These are phyloP conservation scores for Neophaeococcomyces mojaviensis DNA, from an alignment of 2,329 filamentous ascomycete species.

Conservation along the genomic window DNA sequence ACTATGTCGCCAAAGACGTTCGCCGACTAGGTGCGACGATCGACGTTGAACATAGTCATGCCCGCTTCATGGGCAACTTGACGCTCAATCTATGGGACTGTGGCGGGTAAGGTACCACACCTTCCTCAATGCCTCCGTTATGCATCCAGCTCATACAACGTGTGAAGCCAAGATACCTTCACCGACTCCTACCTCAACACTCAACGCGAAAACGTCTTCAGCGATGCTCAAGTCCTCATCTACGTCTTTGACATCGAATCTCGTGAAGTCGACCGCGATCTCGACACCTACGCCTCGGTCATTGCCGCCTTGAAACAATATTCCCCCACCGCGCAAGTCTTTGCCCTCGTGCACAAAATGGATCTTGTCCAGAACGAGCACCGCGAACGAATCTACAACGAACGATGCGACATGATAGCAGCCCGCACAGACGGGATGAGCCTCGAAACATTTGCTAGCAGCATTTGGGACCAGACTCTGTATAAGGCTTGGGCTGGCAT, in stretches of 20 bases:
- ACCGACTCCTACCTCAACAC: slow-evolving; percentile 97
- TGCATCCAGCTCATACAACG: slow-evolving; percentile 1
- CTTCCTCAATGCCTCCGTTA: neutral
- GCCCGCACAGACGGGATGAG: slow-evolving; percentile 66
- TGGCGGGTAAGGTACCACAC: slow-evolving; percentile 57
- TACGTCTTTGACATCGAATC: slow-evolving; percentile 99
- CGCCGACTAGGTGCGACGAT: slow-evolving; percentile 89
- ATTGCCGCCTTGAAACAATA: slow-evolving; percentile 82
- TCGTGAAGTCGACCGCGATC: slow-evolving; percentile 84
- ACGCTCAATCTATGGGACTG: slow-evolving; percentile 98
- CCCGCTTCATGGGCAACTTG: slow-evolving; percentile 96
- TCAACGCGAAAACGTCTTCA: slow-evolving; percentile 93
- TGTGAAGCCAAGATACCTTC: slow-evolving; percentile 82
- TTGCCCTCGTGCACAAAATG: slow-evolving; percentile 98
- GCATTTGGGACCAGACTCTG: slow-evolving; percentile 96
- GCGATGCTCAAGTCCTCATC: slow-evolving; percentile 71
- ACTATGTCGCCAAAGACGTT: slow-evolving; percentile 95
- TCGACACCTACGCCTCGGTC: slow-evolving; percentile 86
- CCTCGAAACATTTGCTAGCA: slow-evolving; percentile 85
- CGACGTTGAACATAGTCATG: slow-evolving; percentile 95
- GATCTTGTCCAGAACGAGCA: slow-evolving; percentile 78
- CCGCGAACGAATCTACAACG: slow-evolving; percentile 75
- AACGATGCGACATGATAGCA: slow-evolving; percentile 69
- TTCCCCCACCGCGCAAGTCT: slow-evolving; percentile 73
- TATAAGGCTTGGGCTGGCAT: slow-evolving; percentile 99